These are phyloP conservation scores for Aspergillus jensenii DNA, from an alignment of 2,329 filamentous ascomycete genomes.

Conservation along the genomic window DNA sequence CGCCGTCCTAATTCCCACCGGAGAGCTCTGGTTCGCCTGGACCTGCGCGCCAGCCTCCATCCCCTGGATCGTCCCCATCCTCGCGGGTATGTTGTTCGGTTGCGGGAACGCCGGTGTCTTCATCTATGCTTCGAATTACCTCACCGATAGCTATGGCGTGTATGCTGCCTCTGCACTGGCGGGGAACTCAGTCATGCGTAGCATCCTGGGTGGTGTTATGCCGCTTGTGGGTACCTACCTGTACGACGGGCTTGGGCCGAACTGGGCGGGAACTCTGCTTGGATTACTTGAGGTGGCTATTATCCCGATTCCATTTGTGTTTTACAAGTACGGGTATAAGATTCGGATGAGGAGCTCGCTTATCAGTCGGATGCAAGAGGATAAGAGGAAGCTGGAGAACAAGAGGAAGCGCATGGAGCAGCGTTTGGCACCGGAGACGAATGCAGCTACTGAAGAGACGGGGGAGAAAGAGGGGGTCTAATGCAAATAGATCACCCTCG, in stretches of 20 bases:
- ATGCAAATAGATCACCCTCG: not conserved
- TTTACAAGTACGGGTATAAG: slow-evolving; percentile 63
- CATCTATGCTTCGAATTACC: slow-evolving; percentile 79
- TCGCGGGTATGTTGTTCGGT: slow-evolving; percentile 78
- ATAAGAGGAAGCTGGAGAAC: slow-evolving; percentile 48
- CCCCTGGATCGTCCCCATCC: slow-evolving; percentile 77
- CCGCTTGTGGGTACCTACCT: slow-evolving; percentile 73
- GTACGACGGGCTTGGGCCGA: slow-evolving; percentile 67
- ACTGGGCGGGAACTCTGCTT: slow-evolving; percentile 77
- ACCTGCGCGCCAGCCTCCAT: slow-evolving; percentile 75
- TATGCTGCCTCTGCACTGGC: slow-evolving; percentile 80
- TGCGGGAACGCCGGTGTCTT: slow-evolving; percentile 75
- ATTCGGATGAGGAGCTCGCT: slow-evolving; percentile 57
- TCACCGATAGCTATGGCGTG: slow-evolving; percentile 75
- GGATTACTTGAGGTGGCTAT: slow-evolving; percentile 70
- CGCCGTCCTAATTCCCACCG: slow-evolving; percentile 69
- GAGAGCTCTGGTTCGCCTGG: slow-evolving; percentile 86
- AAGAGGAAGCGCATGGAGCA: slow-evolving; percentile 32
- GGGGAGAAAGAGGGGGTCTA: slow-evolving; percentile 21
- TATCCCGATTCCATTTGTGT: slow-evolving; percentile 77
- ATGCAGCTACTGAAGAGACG: slow-evolving; percentile 14
- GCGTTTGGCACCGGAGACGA: slow-evolving; percentile 7
- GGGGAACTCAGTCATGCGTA: slow-evolving; percentile 73
- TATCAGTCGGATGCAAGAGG: slow-evolving; percentile 58
- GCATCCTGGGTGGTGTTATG: slow-evolving; percentile 71